phyloP scores from a whole-genome alignment of 83 land plant genomes.

The Picea mariana region DNA sequence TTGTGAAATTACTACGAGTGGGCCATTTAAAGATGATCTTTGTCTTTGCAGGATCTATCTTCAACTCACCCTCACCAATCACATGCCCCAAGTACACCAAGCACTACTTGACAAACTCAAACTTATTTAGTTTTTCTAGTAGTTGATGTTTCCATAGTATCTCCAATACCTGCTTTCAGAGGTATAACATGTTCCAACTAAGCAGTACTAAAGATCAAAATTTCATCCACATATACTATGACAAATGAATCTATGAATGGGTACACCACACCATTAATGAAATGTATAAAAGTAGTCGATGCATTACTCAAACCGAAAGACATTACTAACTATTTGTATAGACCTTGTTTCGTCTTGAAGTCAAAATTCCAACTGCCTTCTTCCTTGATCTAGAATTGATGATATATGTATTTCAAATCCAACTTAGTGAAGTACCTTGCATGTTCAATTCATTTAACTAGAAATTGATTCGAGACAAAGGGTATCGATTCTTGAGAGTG shows the following conservation, averaged over 20 bases:
- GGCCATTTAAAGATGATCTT: not conserved
- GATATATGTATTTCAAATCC: not conserved
- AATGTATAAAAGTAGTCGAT: not conserved
- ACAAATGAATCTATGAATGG: not conserved
- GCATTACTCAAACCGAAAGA: not conserved
- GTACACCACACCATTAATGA: too few species aligned
- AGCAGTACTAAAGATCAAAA: not conserved
- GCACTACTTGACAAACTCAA: not conserved
- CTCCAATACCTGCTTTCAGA: not conserved
- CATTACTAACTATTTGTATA: not conserved
- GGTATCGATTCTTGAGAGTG: not conserved
- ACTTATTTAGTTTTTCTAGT: not conserved
- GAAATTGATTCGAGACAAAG: not conserved
- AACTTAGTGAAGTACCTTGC: not conserved
- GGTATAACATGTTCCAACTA: not conserved
- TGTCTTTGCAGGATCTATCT: too few species aligned
- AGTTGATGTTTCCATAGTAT: not conserved
- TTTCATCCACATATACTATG: not conserved
- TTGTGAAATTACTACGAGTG: not conserved
- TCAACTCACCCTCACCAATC: too few species aligned
- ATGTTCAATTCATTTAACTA: not conserved
- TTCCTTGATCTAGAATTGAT: not conserved
- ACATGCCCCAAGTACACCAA: too few species aligned
- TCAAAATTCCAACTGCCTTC: not conserved
- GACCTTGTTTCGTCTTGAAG: not conserved